Base-by-base conservation (phyloP, 768 basidiomycete species). In the Amanita polypyramis region DNA sequence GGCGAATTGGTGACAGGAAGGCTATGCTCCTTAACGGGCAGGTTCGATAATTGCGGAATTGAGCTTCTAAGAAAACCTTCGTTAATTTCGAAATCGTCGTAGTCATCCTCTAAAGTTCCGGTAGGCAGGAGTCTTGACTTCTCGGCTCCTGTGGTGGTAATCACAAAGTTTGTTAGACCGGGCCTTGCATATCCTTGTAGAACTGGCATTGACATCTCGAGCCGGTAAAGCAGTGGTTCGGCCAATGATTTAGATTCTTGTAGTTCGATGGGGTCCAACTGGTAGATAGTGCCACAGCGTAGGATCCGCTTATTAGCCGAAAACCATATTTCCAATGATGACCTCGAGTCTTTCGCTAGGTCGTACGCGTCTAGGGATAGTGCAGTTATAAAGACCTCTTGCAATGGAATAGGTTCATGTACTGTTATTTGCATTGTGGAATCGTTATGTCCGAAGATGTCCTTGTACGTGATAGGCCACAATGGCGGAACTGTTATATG, bases 121-220 rank as follows among this genome's bases (percentile, higher is more conserved):
- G 51, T 41, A 36, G 52, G 52, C 11, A 52, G 46, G 23, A 49
- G 48, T 6, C 30, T 42, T 48, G 46, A 19, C 17, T 60, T 59
- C 10, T 44, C 21, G 15, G 60, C 59, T 5, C 36, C 11, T 2
- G 10, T 30, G 17, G 17, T 63, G 1, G 73, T 62, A 11, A 84
- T 57, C 43, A 81, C 65, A 43, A 90, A 62, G 39, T 63, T 69
- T 0, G 88, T 89, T 15, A 54, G 47, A 10, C 69, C 70, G 25
- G 61, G 62, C 30, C 66, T 58, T 11, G 74, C 68, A 52, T 70
- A 65, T 25, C 91, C 91, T 65, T 92, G 89, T n/a, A 71, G 64
- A 19, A 82, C 79, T 8, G 91, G 88, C 51, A 83, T 75, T 3
- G 77, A 54, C 69, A 87, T 72, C 45, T 77, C 73, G 21, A 87